Evolutionary conservation across 2,329 filamentous ascomycete genomes (phyloP).

Genomic region (Fusarium nisikadoi): DNA sequence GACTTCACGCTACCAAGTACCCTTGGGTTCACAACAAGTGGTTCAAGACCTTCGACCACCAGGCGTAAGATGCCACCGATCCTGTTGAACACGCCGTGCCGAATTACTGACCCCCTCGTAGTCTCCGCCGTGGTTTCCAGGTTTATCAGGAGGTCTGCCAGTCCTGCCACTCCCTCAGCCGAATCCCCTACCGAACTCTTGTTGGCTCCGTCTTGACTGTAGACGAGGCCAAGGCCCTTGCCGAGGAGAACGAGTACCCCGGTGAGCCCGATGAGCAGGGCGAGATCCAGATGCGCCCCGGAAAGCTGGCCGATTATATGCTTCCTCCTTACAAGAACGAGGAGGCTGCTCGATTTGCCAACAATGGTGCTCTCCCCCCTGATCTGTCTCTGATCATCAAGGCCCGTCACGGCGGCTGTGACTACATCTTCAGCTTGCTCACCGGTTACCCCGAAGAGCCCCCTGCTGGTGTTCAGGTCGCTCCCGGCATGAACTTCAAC

Average conservation of each 20-base stretch:
- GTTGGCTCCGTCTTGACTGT: conserved; percentile 94
- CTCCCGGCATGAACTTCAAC: conserved; percentile 98
- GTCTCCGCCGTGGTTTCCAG: conserved; percentile 98
- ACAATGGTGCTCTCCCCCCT: conserved; percentile 96
- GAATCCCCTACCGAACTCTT: conserved; percentile 91
- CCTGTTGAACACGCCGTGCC: conserved; percentile 3
- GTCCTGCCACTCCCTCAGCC: conserved; percentile 94
- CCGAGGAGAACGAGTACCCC: conserved; percentile 99
- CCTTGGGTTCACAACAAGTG: conserved; percentile 95
- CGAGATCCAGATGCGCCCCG: conserved; percentile 97
- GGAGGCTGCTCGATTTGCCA: conserved; percentile 95
- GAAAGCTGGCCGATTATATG: conserved; percentile 98
- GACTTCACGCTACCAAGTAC: conserved; percentile 90
- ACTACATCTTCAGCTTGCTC: conserved; percentile 97
- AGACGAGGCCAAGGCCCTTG: conserved; percentile 96
- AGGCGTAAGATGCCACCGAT: conserved; percentile 74
- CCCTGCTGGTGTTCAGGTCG: conserved; percentile 86
- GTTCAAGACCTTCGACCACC: conserved; percentile 96
- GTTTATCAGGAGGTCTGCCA: conserved; percentile 99
- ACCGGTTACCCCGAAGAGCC: conserved; percentile 98
- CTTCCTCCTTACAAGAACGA: conserved; percentile 98
- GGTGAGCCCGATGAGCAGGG: conserved; percentile 97
- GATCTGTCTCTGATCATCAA: conserved; percentile 99
- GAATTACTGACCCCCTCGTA: conserved; percentile 52
- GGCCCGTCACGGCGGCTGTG: conserved; percentile 94